Conservation (phyloP, 768 basidiomycete species). For the Mycena belliarum region DNA sequence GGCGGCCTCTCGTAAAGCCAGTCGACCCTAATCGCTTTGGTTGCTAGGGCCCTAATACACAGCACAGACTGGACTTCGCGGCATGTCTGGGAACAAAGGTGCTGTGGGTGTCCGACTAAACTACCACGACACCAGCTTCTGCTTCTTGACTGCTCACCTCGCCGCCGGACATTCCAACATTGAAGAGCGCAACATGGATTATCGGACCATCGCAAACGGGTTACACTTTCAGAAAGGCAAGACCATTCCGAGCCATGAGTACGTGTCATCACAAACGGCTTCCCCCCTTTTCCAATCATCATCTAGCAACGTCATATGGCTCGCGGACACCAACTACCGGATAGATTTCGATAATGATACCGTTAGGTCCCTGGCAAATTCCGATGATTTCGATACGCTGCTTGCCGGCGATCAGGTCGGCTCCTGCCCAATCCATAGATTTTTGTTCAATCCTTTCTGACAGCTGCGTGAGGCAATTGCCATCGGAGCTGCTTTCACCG, state of each 20-base stretch:
- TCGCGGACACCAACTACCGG: slow-evolving; percentile 95
- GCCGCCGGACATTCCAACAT: slow-evolving; percentile 94
- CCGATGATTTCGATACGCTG: slow-evolving; percentile 70
- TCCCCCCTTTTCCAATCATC: too few relatives aligned
- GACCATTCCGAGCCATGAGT: slow-evolving; percentile 90
- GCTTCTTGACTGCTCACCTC: slow-evolving; percentile 94
- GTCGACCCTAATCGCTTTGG: background rate
- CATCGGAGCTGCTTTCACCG: slow-evolving; percentile 69
- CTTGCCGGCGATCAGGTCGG: slow-evolving; percentile 85
- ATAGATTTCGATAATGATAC: slow-evolving; percentile 83
- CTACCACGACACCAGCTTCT: slow-evolving; percentile 88
- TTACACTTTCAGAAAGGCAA: slow-evolving; percentile 90
- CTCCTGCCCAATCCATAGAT: background rate
- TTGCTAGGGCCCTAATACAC: slow-evolving; percentile 1
- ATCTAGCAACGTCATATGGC: slow-evolving; percentile 92
- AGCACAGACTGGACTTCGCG: slow-evolving; percentile 76
- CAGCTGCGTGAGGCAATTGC: slow-evolving; percentile 79
- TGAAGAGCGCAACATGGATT: slow-evolving; percentile 91
- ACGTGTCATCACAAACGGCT: too few relatives aligned
- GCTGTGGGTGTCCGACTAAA: slow-evolving; percentile 93
- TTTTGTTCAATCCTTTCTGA: slow-evolving; percentile 7
- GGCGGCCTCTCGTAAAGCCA: slow-evolving; percentile 85
- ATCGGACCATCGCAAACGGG: slow-evolving; percentile 80
- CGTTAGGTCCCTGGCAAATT: slow-evolving; percentile 66
- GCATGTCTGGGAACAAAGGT: slow-evolving; percentile 97